These are phyloP conservation scores for Blastomyces emzantsi DNA, from an alignment of 2,329 filamentous ascomycete species.

Conservation along the genomic window DNA sequence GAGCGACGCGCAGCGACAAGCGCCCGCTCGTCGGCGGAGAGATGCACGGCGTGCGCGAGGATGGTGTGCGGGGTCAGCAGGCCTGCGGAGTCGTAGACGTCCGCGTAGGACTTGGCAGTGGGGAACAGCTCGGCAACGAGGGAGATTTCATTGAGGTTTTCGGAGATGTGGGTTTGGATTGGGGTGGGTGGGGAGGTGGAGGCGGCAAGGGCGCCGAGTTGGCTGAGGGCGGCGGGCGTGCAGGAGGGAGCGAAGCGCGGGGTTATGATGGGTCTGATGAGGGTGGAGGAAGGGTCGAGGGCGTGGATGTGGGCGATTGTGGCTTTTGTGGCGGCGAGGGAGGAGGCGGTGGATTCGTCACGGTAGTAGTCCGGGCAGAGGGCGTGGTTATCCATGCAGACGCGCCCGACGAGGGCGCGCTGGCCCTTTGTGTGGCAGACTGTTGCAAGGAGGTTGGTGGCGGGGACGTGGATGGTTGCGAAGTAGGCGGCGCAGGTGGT, in stretches of 20 bases:
- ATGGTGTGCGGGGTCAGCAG: slow-evolving; percentile 67
- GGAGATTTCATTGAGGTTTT: slow-evolving; percentile 65
- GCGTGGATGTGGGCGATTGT: slow-evolving; percentile 56
- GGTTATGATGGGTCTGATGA: slow-evolving; percentile 74
- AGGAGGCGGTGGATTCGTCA: slow-evolving; percentile 56
- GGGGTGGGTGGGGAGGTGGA: slow-evolving; percentile 50
- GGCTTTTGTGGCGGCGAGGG: slow-evolving; percentile 48
- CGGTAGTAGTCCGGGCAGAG: slow-evolving; percentile 69
- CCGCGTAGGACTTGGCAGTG: slow-evolving; percentile 53
- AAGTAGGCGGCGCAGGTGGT: slow-evolving; percentile 95
- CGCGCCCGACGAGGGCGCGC: slow-evolving; percentile 79
- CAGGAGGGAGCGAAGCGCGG: slow-evolving; percentile 54
- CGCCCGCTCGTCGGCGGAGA: slow-evolving; percentile 56
- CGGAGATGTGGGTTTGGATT: slow-evolving; percentile 82
- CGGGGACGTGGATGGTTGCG: slow-evolving; percentile 74
- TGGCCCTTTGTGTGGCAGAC: slow-evolving; percentile 74
- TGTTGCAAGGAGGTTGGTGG: slow-evolving; percentile 85
- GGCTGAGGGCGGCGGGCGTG: slow-evolving; percentile 46
- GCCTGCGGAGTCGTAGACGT: slow-evolving; percentile 65
- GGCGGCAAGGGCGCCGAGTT: slow-evolving; percentile 55
- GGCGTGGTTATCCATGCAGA: slow-evolving; percentile 76
- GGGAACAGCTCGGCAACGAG: slow-evolving; percentile 67
- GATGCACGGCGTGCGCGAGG: slow-evolving; percentile 75
- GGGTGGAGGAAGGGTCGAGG: slow-evolving; percentile 53
- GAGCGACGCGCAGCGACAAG: slow-evolving; percentile 53